Evolutionary conservation across 306 rosid genomes (phyloP), one percentile per base, ranked within the genome.

Genomic region (Ammopiptanthus mongolicus): DNA sequence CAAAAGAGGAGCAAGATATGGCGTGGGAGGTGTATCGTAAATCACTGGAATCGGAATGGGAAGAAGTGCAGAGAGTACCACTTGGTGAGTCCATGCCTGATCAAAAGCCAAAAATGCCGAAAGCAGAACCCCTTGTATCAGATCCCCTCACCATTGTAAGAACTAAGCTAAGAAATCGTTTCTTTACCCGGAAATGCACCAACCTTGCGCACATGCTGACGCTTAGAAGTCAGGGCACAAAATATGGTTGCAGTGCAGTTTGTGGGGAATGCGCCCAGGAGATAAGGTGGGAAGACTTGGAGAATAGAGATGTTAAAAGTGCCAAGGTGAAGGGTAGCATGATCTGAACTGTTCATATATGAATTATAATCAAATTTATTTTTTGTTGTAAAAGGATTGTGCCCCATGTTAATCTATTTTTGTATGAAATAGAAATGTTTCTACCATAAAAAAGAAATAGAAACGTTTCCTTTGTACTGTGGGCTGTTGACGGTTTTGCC

Each of bases 1-100:
- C 98, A 4, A 95, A 95, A 83, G 98, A 95, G 81, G 98, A 95
- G 87, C 96, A 95, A 82, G 98, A 90, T 82, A 82, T 91, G 97
- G 97, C 98, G 51, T 91, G 95, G 97, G 97, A 91, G 85, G 98
- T 88, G 53, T 95, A 85, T 71, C 81, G 59, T 66, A 95, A 74
- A 83, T 83, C 96, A 5, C 64, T 91, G 70, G 89, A 90, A 78
- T 95, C 97, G 97, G 91, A 90, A 78, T 95, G 98, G 98, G 97
- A 91, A 81, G 97, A 91, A 86, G 96, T 90, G 71, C 95, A 86
- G 80, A 85, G 86, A 59, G 91, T 87, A 55, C 87, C 97, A 36
- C 77, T 79, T 6, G 80, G 75, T 13, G 90, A 90, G 68, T 19
- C 85, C 47, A 57, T 81, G n/a, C 59, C 83, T 19, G 90, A 76